Conservation (phyloP, 106 monocot genomes). For the Dendrobium huoshanense region DNA sequence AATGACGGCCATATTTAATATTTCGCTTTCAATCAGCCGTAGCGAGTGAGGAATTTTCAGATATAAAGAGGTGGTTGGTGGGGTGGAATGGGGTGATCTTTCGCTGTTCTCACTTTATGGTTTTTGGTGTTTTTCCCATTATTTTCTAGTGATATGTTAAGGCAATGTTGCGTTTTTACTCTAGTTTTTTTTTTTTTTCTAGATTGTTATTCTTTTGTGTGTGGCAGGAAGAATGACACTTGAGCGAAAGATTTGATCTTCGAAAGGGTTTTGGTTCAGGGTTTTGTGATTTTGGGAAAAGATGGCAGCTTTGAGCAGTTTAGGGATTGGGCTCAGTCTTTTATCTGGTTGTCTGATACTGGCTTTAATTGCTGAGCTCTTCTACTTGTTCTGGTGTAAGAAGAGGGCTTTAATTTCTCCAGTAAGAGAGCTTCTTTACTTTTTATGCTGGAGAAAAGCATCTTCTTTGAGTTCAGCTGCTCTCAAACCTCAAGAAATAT, state of each 20-base stretch:
- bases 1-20: too few species aligned
- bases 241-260: not conserved
- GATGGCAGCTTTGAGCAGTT: conserved; percentile 50
- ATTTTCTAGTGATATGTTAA: too few species aligned
- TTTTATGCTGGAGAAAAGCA: conserved; percentile 51
- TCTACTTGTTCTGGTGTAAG: conserved; percentile 77
- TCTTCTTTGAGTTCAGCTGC: conserved; percentile 35
- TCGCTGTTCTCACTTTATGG: too few species aligned
- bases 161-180: too few species aligned
- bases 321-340: conserved; percentile 47
- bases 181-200: too few species aligned
- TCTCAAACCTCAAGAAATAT: conserved; percentile 32
- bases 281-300: not conserved
- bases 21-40: too few species aligned
- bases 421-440: conserved; percentile 29
- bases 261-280: not conserved
- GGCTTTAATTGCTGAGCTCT: conserved; percentile 59
- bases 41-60: too few species aligned
- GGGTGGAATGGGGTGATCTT: too few species aligned
- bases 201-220: too few species aligned
- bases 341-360: conserved; percentile 43
- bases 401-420: conserved; percentile 13
- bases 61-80: too few species aligned
- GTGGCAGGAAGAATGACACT: too few species aligned
- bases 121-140: too few species aligned